Percentiles rank a stretch among this genome's conserved stretches.
Conservation (phyloP, 73 alveolate species). For the Symbiodinium pilosum region DNA sequence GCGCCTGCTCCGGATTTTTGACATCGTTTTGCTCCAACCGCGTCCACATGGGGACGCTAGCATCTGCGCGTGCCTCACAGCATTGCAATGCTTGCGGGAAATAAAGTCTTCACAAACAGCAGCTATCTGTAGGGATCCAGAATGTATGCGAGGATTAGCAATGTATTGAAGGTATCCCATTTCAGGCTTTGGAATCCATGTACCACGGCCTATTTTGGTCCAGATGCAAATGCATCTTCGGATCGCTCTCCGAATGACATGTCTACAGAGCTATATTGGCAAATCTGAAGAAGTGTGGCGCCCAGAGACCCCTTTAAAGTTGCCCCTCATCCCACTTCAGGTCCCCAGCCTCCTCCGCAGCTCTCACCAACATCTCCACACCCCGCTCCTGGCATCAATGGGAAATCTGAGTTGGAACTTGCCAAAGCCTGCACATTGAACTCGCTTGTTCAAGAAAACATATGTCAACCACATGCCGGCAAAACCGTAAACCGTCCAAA, state of each 20-base stretch:
- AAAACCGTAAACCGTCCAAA: too few species aligned
- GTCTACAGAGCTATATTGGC: neutral
- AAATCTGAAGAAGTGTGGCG: too few species aligned
- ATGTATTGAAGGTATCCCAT: too few species aligned
- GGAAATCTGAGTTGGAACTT: too few species aligned
- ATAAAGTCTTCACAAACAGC: neutral
- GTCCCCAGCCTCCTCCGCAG: constrained; percentile 36
- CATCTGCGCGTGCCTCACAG: constrained; percentile 36
- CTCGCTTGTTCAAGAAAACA: too few species aligned
- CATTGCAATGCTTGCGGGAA: neutral
- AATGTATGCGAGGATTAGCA: too few species aligned
- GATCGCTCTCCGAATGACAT: neutral
- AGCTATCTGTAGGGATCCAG: too few species aligned
- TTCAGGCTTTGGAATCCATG: too few species aligned
- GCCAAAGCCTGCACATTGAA: too few species aligned
- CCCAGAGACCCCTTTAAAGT: neutral
- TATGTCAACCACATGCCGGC: too few species aligned
- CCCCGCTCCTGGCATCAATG: constrained; percentile 15
- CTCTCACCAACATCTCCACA: constrained; percentile 57
- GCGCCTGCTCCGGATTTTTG: constrained; percentile 51
- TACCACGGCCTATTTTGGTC: too few species aligned
- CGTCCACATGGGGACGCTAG: constrained; percentile 51
- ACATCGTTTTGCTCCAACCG: constrained; percentile 68
- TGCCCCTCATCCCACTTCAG: neutral
- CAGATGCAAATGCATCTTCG: neutral